phyloP scores from a whole-genome alignment of 2,329 filamentous ascomycete genomes.

The Rasamsonia emersonii region DNA sequence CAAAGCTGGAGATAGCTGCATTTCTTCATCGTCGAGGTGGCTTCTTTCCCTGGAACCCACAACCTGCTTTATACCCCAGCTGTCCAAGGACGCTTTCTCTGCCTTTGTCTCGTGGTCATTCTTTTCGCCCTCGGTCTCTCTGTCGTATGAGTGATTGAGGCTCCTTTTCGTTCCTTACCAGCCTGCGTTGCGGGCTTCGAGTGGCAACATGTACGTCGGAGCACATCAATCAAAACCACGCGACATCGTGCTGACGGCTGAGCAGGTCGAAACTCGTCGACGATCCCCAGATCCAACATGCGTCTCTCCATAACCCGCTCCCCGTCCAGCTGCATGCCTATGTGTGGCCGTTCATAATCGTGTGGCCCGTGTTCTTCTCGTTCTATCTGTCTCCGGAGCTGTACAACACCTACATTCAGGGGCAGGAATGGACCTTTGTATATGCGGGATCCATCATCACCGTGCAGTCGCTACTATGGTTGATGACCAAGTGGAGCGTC shows the following conservation, averaged over 20 bases:
- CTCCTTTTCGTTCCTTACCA: conserved; percentile 4
- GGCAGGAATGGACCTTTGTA: conserved; percentile 97
- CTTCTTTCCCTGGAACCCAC: conserved; percentile 14
- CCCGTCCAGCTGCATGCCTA: conserved; percentile 76
- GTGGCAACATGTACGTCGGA: conserved; percentile 12
- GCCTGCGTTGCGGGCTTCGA: conserved; percentile 7
- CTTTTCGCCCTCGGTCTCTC: neutral
- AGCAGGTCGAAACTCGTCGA: conserved; percentile 75
- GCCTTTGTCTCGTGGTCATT: conserved; percentile 10
- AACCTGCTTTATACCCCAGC: too few species aligned
- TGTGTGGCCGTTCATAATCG: conserved; percentile 81
- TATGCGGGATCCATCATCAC: conserved; percentile 86
- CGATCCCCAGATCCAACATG: conserved; percentile 78
- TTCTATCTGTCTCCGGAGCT: conserved; percentile 75
- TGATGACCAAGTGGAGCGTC: conserved; percentile 97
- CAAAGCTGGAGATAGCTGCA: too few species aligned
- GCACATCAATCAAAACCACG: too few species aligned
- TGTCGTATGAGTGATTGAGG: conserved; percentile 6
- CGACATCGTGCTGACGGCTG: conserved; percentile 6
- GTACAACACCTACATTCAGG: conserved; percentile 85
- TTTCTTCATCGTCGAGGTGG: conserved; percentile 19
- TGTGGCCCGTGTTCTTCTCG: conserved; percentile 87
- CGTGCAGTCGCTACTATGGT: conserved; percentile 78
- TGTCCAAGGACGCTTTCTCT: conserved; percentile 2
- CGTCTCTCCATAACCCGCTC: conserved; percentile 81